Evolutionary conservation across 768 basidiomycete species (phyloP).

Genomic region (Phanerochaete carnosa): DNA sequence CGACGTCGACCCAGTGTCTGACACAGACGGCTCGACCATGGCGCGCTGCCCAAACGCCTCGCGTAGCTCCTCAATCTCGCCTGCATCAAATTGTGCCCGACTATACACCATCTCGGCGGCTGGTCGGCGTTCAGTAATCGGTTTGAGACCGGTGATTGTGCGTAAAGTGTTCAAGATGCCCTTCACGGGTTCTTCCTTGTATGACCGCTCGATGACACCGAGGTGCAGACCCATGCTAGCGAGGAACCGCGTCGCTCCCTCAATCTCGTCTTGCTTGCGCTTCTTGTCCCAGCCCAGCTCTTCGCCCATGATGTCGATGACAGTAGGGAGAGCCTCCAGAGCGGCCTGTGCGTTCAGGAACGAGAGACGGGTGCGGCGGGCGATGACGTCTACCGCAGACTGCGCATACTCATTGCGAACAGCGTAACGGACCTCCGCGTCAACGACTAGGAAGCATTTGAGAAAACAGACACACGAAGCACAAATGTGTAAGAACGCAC

Average conservation of each 20-base stretch:
- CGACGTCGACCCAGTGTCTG: conserved; percentile 17
- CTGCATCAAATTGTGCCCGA: conserved; percentile 52
- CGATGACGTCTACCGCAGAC: conserved; percentile 91
- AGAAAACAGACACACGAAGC: not conserved
- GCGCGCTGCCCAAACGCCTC: conserved; percentile 34
- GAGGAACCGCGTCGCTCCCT: conserved; percentile 61
- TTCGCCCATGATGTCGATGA: conserved; percentile 88
- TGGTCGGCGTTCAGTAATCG: not conserved
- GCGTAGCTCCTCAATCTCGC: conserved; percentile 42
- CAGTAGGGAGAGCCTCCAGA: conserved; percentile 76
- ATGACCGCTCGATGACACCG: conserved; percentile 33
- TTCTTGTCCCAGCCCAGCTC: conserved; percentile 75
- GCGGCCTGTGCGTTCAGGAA: conserved; percentile 92
- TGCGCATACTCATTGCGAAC: conserved; percentile 87
- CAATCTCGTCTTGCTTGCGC: conserved; percentile 58
- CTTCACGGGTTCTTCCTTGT: conserved; percentile 18
- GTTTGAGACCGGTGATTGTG: conserved; percentile 13
- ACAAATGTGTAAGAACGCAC: conserved; percentile 35
- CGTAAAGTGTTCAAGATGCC: conserved; percentile 8
- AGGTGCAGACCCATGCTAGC: conserved; percentile 81
- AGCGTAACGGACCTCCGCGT: conserved; percentile 91
- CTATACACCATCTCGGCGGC: conserved; percentile 36
- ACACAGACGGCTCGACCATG: conserved; percentile 9
- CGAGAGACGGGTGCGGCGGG: conserved; percentile 86
- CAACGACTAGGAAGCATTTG: conserved; percentile 55